Conservation (phyloP, 208 protist genomes). For the Leishmania turanica region DNA sequence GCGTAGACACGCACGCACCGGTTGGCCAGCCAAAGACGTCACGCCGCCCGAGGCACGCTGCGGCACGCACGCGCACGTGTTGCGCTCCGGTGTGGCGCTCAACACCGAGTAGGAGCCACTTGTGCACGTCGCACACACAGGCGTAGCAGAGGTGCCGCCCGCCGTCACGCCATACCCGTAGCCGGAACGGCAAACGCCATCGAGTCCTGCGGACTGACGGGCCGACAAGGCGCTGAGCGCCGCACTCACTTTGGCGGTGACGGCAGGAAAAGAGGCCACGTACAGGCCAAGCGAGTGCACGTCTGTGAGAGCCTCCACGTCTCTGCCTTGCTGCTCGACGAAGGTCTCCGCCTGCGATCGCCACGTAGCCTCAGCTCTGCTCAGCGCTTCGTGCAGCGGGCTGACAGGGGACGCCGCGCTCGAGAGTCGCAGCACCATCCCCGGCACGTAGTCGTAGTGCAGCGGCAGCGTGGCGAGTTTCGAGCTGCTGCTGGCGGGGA, state of each 20-base stretch:
- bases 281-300: slow-evolving; percentile 2
- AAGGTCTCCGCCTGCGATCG: not conserved
- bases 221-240: slow-evolving; percentile 6
- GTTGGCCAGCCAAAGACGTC: not conserved
- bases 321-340: not conserved
- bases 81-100: slow-evolving; percentile 12
- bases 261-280: not conserved
- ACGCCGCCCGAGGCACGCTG: slow-evolving; percentile 5
- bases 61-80: slow-evolving; percentile 24
- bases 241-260: slow-evolving; percentile 22
- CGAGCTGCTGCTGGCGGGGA: not conserved
- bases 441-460: slow-evolving; percentile 30
- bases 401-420: not conserved
- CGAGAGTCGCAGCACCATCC: slow-evolving; percentile 25
- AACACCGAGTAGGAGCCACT: slow-evolving; percentile 20
- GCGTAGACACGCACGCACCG: not conserved
- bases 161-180: not conserved
- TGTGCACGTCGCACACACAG: slow-evolving; percentile 10
- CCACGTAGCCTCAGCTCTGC: slow-evolving; percentile 16
- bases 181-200: slow-evolving; percentile 26
- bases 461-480: slow-evolving; percentile 7
- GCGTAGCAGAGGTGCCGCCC: not conserved
- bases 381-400: slow-evolving; percentile 10
- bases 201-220: slow-evolving; percentile 7
- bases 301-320: slow-evolving; percentile 6